Evolutionary conservation across 768 basidiomycete species (phyloP).

Genomic region (Amanita jacksonii): DNA sequence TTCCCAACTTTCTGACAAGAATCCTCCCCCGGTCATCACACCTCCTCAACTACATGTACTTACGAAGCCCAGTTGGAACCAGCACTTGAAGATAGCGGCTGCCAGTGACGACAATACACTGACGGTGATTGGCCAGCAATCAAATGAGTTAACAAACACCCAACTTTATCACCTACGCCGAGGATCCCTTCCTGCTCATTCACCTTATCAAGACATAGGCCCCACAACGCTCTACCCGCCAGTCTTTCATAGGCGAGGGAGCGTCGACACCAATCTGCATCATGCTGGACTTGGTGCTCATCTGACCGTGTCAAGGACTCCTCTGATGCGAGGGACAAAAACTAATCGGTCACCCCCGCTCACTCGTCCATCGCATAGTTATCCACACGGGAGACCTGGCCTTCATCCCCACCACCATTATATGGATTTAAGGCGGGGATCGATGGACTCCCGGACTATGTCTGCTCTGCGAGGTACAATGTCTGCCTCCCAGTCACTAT

Average conservation of each 20-base stretch:
- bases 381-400: constrained; percentile 17
- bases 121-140: not conserved
- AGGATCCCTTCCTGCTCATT: constrained; percentile 45
- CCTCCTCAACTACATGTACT: constrained; percentile 33
- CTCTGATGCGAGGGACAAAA: constrained; percentile 23
- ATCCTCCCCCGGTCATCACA: constrained; percentile 16
- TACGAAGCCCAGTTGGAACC: constrained; percentile 19
- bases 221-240: constrained; percentile 24
- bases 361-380: constrained; percentile 22
- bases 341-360: constrained; percentile 23
- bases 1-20: not conserved
- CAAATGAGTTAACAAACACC: constrained; percentile 10
- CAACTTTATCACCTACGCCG: constrained; percentile 32
- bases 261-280: constrained; percentile 38
- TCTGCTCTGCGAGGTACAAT: constrained; percentile 26
- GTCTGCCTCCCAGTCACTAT: constrained; percentile 27
- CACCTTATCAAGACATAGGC: constrained; percentile 19
- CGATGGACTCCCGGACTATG: constrained; percentile 31
- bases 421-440: constrained; percentile 30
- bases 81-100: not conserved
- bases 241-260: constrained; percentile 31
- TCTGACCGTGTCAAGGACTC: constrained; percentile 36
- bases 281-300: constrained; percentile 41
- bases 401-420: constrained; percentile 22
- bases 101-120: not conserved